Evolutionary conservation across 2,329 filamentous ascomycete genomes (phyloP), one percentile per base, ranked within the genome.

Genomic region (Didymosphaeria variabile): DNA sequence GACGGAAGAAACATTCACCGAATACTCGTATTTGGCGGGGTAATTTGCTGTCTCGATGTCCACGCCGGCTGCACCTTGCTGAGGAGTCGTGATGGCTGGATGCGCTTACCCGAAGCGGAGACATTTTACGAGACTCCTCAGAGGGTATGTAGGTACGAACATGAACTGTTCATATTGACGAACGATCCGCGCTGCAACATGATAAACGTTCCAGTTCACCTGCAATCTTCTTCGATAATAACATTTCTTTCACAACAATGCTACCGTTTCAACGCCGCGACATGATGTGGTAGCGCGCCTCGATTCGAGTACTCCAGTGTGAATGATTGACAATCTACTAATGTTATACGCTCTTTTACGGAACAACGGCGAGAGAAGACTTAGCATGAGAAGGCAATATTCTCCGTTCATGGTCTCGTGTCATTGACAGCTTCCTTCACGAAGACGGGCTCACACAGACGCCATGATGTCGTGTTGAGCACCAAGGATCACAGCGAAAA

Each of bases 61-160:
- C 12, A n/a, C 17, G 38, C 17, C 34, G 34, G 34, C 34, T 36
- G 34, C 34, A 36, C 15, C 34, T 3, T 36, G 34, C 5, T 29
- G 40, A 44, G 17, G 40, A 3, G 40, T 44, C 40, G 17, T 19
- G 19, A 23, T 23, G 12, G 50, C 12, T 2, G 21, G 10, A 40
- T 29, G 23, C 50, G 50, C 50, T 53, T 53, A 29, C 50, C 50
- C 12, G 34, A 53, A 53, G 17, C 3, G 34, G 50, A 53, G 50
- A 36, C 50, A 40, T 53, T 53, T 53, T 53, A 53, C 50, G 50
- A 53, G 12, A 42, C 19, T 15, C 50, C 34, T 40, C 21, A 40
- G 34, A 53, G 21, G 50, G 50, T 9, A 53, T 29, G 50, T 29
- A 42, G 50, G 50, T 53, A 53, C 50, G 50, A 53, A 29, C 17